Percentiles rank a stretch among this genome's conserved stretches.
Conservation (phyloP, 306 rosid species). For the Hylodesmum podocarpum region DNA sequence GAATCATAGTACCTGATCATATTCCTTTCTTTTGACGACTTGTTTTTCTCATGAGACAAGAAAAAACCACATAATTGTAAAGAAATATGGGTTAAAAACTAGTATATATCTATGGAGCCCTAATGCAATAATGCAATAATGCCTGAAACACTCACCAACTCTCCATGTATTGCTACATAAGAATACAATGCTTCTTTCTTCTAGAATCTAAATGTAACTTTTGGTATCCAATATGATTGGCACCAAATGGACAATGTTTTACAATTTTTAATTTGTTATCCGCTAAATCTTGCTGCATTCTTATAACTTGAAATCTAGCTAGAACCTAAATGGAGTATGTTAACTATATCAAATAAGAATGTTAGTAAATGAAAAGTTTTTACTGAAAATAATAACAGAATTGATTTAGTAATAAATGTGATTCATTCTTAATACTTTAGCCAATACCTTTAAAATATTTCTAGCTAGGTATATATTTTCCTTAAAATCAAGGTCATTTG, state of each 20-base stretch:
- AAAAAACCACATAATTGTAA: neutral
- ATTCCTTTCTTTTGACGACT: conserved; percentile 30
- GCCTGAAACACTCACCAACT: neutral
- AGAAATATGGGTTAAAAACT: neutral
- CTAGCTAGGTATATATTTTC: no score
- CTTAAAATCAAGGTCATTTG: no score
- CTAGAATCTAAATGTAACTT: neutral
- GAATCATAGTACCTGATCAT: conserved; percentile 15
- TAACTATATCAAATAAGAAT: neutral
- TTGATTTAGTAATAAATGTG: neutral
- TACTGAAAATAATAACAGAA: neutral
- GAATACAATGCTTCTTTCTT: neutral
- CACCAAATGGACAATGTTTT: neutral
- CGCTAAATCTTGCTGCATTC: neutral
- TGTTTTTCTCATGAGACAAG: neutral
- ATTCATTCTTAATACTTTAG: neutral
- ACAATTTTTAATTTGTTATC: neutral
- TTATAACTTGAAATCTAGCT: no score
- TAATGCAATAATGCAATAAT: neutral
- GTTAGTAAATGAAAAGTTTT: neutral
- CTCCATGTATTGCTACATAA: neutral
- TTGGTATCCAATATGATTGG: neutral
- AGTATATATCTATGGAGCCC: neutral
- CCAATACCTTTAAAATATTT: no score
- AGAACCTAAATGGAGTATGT: neutral